Evolutionary conservation across 139 green algal genomes (phyloP).

Genomic region (Picochlorum costavermella): DNA sequence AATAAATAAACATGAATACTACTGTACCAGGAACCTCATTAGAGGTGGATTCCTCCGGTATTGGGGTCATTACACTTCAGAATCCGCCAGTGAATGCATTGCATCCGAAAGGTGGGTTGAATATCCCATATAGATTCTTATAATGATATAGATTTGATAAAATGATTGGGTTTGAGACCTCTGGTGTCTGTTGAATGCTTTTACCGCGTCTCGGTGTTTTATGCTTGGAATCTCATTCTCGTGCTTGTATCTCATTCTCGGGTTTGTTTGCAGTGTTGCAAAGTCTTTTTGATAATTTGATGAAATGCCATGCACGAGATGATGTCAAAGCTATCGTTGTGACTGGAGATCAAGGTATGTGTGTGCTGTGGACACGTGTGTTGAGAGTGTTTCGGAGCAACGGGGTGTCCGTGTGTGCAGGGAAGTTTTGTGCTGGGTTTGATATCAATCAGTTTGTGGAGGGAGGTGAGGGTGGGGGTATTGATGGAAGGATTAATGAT

Average conservation of each 20-base stretch:
- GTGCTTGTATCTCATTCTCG: background rate
- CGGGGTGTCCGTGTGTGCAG: slow-evolving; percentile 6
- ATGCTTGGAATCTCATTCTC: background rate
- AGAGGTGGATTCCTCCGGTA: slow-evolving; percentile 38
- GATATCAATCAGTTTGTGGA: slow-evolving; percentile 75
- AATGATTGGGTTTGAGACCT: too few species aligned
- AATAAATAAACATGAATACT: background rate
- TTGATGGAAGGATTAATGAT: slow-evolving; percentile 60
- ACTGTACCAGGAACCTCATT: slow-evolving; percentile 5
- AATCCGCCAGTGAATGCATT: slow-evolving; percentile 95
- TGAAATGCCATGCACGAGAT: slow-evolving; percentile 54
- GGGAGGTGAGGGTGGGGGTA: slow-evolving; percentile 41
- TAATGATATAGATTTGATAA: background rate
- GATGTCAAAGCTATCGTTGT: slow-evolving; percentile 86
- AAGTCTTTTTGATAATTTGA: slow-evolving; percentile 64
- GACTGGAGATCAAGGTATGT: slow-evolving; percentile 47
- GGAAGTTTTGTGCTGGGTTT: slow-evolving; percentile 88
- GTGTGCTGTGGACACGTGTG: background rate
- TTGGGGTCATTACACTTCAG: slow-evolving; percentile 80
- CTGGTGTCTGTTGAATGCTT: too few species aligned
- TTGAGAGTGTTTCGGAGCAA: background rate
- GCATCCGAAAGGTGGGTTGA: slow-evolving; percentile 59
- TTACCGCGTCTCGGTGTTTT: too few species aligned
- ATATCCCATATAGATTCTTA: background rate
- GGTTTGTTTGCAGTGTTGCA: slow-evolving; percentile 58